Conservation (phyloP, 495 filamentous ascomycete genomes). For the Neurospora sp. region DNA sequence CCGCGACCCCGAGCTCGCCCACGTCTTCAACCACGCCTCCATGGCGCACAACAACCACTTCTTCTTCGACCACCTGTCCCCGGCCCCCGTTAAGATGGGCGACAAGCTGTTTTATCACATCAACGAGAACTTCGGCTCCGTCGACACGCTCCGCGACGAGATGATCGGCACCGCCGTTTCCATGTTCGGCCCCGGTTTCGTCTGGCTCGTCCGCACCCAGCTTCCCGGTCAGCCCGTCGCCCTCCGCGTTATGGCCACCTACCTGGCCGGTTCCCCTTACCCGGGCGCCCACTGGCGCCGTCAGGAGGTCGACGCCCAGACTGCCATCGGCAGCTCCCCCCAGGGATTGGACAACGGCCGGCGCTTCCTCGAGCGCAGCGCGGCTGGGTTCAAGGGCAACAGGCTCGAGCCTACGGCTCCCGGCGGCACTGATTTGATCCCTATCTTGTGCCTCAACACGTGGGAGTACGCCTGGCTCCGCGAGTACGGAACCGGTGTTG, state of each 20-base stretch:
- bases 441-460: conserved; percentile 83
- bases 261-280: conserved; percentile 84
- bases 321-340: conserved; percentile 25
- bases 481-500: conserved; percentile 59
- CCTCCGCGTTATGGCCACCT: conserved; percentile 75
- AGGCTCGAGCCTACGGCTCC: conserved; percentile 30
- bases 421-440: conserved; percentile 59
- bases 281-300: conserved; percentile 71
- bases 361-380: conserved; percentile 21
- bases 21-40: conserved; percentile 87
- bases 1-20: conserved; percentile 63
- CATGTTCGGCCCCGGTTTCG: conserved; percentile 96
- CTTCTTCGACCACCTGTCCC: conserved; percentile 64
- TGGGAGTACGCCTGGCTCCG: conserved; percentile 92
- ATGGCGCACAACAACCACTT: conserved; percentile 96
- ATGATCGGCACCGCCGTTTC: conserved; percentile 70
- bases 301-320: conserved; percentile 76
- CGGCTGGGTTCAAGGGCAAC: conserved; percentile 27
- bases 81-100: conserved; percentile 26
- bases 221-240: conserved; percentile 21
- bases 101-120: conserved; percentile 29
- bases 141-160: conserved; percentile 68
- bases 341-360: conserved; percentile 28
- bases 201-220: conserved; percentile 70
- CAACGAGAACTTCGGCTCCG: conserved; percentile 59